Percentiles rank a stretch among this genome's conserved stretches.
These are phyloP conservation scores for Begonia loranthoides DNA, from an alignment of 306 rosid species.

Conservation along the genomic window DNA sequence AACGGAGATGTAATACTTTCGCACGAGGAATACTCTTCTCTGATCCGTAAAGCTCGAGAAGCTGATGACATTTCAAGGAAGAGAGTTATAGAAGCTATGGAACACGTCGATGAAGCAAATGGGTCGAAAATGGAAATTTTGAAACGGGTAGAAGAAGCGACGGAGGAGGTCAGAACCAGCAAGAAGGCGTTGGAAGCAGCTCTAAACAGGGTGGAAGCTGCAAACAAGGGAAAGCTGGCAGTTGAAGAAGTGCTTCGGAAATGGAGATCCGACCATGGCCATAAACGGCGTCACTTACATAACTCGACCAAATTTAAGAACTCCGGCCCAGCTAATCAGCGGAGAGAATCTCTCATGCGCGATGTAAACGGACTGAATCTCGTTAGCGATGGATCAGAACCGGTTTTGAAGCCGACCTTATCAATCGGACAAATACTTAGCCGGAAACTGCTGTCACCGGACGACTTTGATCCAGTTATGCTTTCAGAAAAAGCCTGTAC, in stretches of 20 bases:
- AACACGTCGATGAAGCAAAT: constrained; percentile 55
- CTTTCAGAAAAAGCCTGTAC: constrained; percentile 24
- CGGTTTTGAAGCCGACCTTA: constrained; percentile 48
- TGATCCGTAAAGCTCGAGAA: constrained; percentile 39
- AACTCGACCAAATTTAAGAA: constrained; percentile 55
- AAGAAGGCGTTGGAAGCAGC: constrained; percentile 70
- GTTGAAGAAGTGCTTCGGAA: constrained; percentile 79
- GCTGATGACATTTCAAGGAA: constrained; percentile 51
- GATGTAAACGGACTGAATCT: constrained; percentile 42
- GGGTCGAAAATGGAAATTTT: constrained; percentile 47
- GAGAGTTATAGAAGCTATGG: constrained; percentile 61
- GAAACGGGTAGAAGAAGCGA: constrained; percentile 64
- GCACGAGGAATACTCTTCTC: constrained; percentile 50
- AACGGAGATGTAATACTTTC: constrained; percentile 55
- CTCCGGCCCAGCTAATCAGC: constrained; percentile 28
- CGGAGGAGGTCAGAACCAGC: constrained; percentile 64
- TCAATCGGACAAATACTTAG: constrained; percentile 85
- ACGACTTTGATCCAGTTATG: constrained; percentile 29
- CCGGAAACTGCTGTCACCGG: constrained; percentile 61
- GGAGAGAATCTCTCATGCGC: constrained; percentile 31
- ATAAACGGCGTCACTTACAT: constrained; percentile 37
- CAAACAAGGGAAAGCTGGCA: constrained; percentile 57
- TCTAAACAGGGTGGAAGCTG: constrained; percentile 71
- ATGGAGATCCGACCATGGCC: constrained; percentile 62
- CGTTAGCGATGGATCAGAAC: constrained; percentile 26